Percentiles rank a stretch among this genome's conserved stretches.
Evolutionary conservation across 2,329 filamentous ascomycete genomes (phyloP).

Genomic region (Verticillium klebahnii): DNA sequence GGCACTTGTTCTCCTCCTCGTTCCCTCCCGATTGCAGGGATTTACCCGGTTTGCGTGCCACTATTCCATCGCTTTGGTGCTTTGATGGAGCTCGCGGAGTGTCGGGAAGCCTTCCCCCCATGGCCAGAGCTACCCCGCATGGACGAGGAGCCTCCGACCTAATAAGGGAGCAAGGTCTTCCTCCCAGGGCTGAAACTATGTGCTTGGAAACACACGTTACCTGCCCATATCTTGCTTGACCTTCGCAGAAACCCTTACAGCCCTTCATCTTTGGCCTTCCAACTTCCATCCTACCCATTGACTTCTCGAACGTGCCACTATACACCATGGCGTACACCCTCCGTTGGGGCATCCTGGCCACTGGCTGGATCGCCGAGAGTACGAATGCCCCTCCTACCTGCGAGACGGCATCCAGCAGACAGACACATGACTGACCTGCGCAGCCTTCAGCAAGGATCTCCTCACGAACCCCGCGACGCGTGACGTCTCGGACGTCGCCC

Average conservation of each 20-base stretch:
- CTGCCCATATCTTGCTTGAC: no score
- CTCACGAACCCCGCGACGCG: constrained; percentile 68
- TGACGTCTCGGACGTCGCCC: constrained; percentile 65
- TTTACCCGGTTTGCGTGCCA: not conserved
- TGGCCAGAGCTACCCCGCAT: not conserved
- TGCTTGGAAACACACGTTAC: not conserved
- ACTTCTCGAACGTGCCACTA: not conserved
- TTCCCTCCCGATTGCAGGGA: not conserved
- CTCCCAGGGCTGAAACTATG: not conserved
- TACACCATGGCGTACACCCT: constrained; percentile 34
- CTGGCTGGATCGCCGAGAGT: constrained; percentile 55
- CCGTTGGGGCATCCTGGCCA: constrained; percentile 59
- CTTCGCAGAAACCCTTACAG: no score
- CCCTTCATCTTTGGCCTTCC: not conserved
- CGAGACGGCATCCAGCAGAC: not conserved
- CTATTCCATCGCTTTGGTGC: not conserved
- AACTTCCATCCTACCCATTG: not conserved
- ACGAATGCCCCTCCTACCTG: constrained; percentile 17
- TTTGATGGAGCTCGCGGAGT: not conserved
- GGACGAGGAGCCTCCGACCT: not conserved
- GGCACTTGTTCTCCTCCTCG: not conserved
- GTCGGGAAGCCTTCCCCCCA: not conserved
- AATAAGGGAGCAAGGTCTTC: not conserved
- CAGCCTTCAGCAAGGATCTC: constrained; percentile 71
- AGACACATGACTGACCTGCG: not conserved